These are phyloP conservation scores for Pythium coloratum DNA, from an alignment of 352 stramenopile genomes.

Conservation along the genomic window DNA sequence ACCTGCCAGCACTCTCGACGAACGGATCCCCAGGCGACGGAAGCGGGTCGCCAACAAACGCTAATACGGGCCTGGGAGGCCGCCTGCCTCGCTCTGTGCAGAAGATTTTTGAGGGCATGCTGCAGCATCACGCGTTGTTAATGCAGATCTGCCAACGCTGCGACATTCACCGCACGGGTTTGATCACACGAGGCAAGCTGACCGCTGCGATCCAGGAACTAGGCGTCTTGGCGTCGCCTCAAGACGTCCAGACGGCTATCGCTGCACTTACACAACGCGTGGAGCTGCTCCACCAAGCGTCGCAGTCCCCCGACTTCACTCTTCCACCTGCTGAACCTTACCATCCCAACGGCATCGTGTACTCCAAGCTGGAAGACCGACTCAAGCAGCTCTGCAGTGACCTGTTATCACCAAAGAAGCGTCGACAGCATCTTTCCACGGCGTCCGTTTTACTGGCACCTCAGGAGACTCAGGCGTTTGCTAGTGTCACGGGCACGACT, in stretches of 20 bases:
- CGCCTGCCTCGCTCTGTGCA: conserved; percentile 55
- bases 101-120: conserved; percentile 72
- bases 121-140: conserved; percentile 42
- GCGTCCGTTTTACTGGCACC: conserved; percentile 66
- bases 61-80: background rate
- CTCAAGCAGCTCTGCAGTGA: conserved; percentile 61
- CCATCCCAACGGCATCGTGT: conserved; percentile 41
- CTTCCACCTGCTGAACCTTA: conserved; percentile 10
- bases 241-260: conserved; percentile 59
- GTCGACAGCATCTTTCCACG: conserved; percentile 66
- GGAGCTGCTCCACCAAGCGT: conserved; percentile 9
- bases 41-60: conserved; percentile 8
- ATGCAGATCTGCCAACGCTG: conserved; percentile 49
- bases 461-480: conserved; percentile 40
- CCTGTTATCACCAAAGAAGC: conserved; percentile 64
- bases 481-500: conserved; percentile 21
- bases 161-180: conserved; percentile 42
- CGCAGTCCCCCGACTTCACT: background rate
- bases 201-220: conserved; percentile 58
- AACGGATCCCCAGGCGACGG: background rate
- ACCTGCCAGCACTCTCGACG: conserved; percentile 33
- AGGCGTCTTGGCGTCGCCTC: conserved; percentile 54
- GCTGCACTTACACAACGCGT: conserved; percentile 39
- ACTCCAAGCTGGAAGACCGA: conserved; percentile 42
- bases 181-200: conserved; percentile 46